These are phyloP conservation scores for Diaporthe helianthi DNA, from an alignment of 2,329 filamentous ascomycete species.

Conservation along the genomic window DNA sequence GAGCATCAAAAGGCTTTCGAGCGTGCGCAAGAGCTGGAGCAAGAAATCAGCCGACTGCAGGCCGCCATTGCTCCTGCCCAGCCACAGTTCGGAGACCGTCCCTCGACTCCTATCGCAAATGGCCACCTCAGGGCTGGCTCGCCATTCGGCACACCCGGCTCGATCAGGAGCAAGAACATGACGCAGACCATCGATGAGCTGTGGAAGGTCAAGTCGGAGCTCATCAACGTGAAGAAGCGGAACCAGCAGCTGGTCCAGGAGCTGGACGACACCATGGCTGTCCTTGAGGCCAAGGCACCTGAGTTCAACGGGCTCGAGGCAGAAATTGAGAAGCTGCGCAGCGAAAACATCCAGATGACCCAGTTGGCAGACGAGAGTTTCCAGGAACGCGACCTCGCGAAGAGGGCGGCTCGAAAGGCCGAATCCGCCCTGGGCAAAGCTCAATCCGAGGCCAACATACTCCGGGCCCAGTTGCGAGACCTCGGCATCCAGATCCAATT, in stretches of 20 bases:
- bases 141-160: conserved; percentile 68
- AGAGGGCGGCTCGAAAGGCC: conserved; percentile 79
- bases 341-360: conserved; percentile 85
- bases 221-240: conserved; percentile 76
- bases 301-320: conserved; percentile 85
- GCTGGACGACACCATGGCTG: conserved; percentile 84
- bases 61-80: conserved; percentile 51
- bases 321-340: conserved; percentile 81
- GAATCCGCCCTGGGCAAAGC: conserved; percentile 72
- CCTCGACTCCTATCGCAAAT: conserved; percentile 68
- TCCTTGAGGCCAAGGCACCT: conserved; percentile 84
- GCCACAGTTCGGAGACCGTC: conserved; percentile 53
- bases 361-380: conserved; percentile 82
- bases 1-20: conserved; percentile 56
- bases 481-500: conserved; percentile 90
- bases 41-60: conserved; percentile 61
- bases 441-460: conserved; percentile 75
- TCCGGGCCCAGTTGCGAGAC: conserved; percentile 87
- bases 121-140: conserved; percentile 61
- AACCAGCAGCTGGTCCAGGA: conserved; percentile 77
- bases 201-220: conserved; percentile 72
- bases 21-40: conserved; percentile 57
- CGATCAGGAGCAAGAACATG: conserved; percentile 62
- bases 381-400: conserved; percentile 79
- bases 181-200: conserved; percentile 70